Base-by-base conservation (phyloP, 164 flowering plant species). In the Platanus orientalis region DNA sequence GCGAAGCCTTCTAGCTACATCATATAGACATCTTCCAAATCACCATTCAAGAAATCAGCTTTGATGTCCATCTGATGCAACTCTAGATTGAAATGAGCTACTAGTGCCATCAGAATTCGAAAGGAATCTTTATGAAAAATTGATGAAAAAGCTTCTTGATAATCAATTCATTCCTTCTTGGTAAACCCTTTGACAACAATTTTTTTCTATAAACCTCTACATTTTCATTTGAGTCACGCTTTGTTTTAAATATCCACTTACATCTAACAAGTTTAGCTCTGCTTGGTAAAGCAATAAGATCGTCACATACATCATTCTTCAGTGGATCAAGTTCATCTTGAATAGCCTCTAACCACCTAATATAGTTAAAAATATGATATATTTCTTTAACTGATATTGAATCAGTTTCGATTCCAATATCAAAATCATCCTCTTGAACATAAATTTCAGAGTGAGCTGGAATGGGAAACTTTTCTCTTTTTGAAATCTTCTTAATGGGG, bases 401-500 rank as follows among this genome's bases (percentile, higher is more conserved):
- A 17, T 60, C 51, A 44, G 24, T 16, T 13, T 45, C 23, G 4
- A 11, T 6, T 2, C 53, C 23, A 9, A 60, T 6, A 16, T 60
- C 53, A 45, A 25, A 26, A 47, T 60, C 53, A 60, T 25, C 13
- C 45, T 60, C 54, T 7, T 44, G 2, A 2, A 49, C 16, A 61
- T 48, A 61, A 12, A 49, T 25, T 19, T 27, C 29, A 61, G 28
- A 61, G 21, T 61, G 26, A 48, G 44, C 14, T 11, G 56, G 26
- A 10, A 61, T 61, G 2, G 45, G 12, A 7, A 32, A 11, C 27
- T 48, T 12, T 30, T 6, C 19, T 14, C 24, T 60, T 39, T 60
- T 12, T 45, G 21, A 28, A 53, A 60, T 47, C 63, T 60, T 20
- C 63, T 60, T 17, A 60, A 16, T 17, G 39, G 53, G 17, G 24